These are phyloP conservation scores for Fagopyrum esculentum DNA, from an alignment of 148 eudicot genomes.

Conservation along the genomic window DNA sequence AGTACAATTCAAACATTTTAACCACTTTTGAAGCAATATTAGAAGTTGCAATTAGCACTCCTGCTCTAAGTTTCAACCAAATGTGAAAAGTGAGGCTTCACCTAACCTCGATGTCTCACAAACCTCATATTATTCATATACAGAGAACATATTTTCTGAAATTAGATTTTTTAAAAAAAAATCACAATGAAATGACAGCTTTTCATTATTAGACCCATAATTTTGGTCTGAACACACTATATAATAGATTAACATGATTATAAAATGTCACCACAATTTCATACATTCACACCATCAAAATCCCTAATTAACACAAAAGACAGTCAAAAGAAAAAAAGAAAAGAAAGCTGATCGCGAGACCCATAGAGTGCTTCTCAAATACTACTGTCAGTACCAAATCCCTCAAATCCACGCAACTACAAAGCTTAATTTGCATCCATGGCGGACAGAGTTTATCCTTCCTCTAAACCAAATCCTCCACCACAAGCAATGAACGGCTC, in stretches of 20 bases:
- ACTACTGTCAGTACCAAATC: background rate
- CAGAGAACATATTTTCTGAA: too few relatives aligned
- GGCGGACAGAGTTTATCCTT: constrained; percentile 72
- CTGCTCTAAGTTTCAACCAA: background rate
- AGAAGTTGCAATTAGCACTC: background rate
- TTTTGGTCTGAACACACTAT: background rate
- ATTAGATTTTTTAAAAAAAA: too few relatives aligned
- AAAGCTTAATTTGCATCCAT: constrained; percentile 16
- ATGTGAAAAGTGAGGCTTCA: background rate
- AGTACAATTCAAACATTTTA: background rate
- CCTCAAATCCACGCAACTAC: constrained; percentile 1
- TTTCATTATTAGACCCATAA: constrained; percentile 11
- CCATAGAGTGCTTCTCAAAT: background rate
- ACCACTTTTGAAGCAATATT: background rate
- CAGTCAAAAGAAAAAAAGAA: background rate
- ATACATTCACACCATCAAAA: constrained; percentile 1
- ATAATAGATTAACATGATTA: background rate
- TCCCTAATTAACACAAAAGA: background rate
- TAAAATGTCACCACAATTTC: background rate
- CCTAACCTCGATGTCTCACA: background rate
- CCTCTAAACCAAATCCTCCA: constrained; percentile 47
- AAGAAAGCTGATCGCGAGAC: constrained; percentile 5
- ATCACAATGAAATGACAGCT: constrained; percentile 9
- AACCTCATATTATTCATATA: too few relatives aligned
- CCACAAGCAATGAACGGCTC: constrained; percentile 13